Base-by-base conservation (phyloP, 805 yeast species). In the Suhomyces canberraensis region DNA sequence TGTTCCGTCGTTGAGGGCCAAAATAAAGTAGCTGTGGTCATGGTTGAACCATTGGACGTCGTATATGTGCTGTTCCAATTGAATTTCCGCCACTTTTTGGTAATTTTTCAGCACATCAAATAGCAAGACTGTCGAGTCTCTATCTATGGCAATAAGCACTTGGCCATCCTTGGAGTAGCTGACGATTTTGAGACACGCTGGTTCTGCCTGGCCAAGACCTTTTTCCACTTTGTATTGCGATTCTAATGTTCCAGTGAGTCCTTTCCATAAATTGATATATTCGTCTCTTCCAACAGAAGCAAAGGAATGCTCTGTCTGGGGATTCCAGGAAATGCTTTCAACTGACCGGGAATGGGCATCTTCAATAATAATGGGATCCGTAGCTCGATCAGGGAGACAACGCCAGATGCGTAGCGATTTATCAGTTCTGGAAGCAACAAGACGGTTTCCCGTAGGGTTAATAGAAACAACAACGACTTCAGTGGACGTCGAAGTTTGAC, bases 241-340 rank as follows among this genome's bases (percentile, higher is more conserved):
- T 19, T 61, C 54, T 11, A 58, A 37, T 11, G 47, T 46, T 7
- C 74, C 75, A 22, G 50, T 52, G 16, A 52, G 47, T 27, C 71
- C 72, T 16, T 48, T 43, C 81, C 81, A 73, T 19, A 75, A 41
- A 44, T 71, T 71, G 25, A 78, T 56, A 29, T 42, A 47, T 9
- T 62, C 61, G 46, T 76, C 83, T 19, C 64, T 47, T 4, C 78
- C 78, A 24, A 73, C 78, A 4, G 75, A 61, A 3, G 73, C 79
- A 36, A 78, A 60, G 9, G 61, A 46, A 28, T 61, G 61, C 19
- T 76, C 75, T 19, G 62, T 51, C 14, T 50, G 50, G 0, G 83
- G 81, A 31, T 71, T 60, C 81, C 81, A 78, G 2, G 68, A 46
- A 7, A 78, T 40, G 16, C 64, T 42, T 36, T 66, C 70, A 15